These are phyloP conservation scores for Hippophae gyantsensis DNA, from an alignment of 306 rosid genomes.

Conservation along the genomic window DNA sequence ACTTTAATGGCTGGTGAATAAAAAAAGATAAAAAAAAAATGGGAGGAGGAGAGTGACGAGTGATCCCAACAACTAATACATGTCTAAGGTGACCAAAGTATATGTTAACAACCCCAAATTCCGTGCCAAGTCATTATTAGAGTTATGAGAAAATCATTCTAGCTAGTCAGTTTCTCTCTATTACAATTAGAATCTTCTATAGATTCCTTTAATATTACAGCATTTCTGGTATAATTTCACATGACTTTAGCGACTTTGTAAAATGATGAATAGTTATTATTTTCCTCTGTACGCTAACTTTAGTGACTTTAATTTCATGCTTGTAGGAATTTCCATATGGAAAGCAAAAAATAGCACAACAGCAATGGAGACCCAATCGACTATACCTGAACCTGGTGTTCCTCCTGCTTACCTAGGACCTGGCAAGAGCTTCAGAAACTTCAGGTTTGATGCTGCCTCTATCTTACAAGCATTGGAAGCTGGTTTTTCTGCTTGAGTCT, in stretches of 20 bases:
- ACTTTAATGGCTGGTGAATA: background rate
- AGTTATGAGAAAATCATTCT: no score
- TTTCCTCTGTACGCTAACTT: conserved; percentile 16
- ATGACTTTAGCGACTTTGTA: no score
- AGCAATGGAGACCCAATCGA: conserved; percentile 45
- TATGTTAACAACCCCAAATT: background rate
- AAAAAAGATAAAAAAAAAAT: no score
- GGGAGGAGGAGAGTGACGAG: background rate
- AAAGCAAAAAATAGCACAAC: conserved; percentile 55
- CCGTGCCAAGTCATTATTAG: no score
- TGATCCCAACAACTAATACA: background rate
- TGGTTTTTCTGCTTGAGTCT: conserved; percentile 44
- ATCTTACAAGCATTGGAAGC: conserved; percentile 68
- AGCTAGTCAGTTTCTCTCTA: no score
- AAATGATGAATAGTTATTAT: background rate
- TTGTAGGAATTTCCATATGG: conserved; percentile 67
- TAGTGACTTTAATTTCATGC: conserved; percentile 3
- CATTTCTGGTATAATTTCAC: no score
- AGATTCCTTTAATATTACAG: no score
- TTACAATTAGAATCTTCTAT: no score
- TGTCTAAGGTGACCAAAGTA: conserved; percentile 2
- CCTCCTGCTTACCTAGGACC: conserved; percentile 36
- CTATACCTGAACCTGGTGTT: conserved; percentile 47
- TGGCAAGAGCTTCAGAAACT: conserved; percentile 65
- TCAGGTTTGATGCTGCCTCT: conserved; percentile 52